Evolutionary conservation across 208 protist genomes (phyloP), one percentile per base, ranked within the genome.

Genomic region (Leishmania lainsoni): DNA sequence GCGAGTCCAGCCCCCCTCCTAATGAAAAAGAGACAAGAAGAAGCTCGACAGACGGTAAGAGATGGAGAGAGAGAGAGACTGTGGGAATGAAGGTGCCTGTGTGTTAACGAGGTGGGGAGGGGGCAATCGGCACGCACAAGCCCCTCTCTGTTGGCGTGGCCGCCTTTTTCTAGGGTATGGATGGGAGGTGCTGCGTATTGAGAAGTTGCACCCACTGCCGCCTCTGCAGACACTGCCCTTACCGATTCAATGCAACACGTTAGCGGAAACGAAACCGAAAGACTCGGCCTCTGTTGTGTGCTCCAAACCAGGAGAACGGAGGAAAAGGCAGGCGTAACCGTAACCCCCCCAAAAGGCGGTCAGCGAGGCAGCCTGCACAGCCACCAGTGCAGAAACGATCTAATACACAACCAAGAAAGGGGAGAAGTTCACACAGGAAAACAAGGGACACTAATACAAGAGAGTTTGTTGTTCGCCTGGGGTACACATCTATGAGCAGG

Each of bases 281-380:
- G 32, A 71, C 35, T 71, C 29, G 78, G n/a, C 14, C 68, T 51
- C 68, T 45, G 42, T n/a, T 35, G 39, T 20, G 22, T 8, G 32
- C 83, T 8, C 69, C 52, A 78, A 54, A 58, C 32, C 66, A 59
- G 66, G 35, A 68, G 63, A 78, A 42, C 59, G 17, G 74, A 32
- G 26, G 68, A 20, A 22, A 54, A 54, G 0, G 26, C 68, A 52
- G n/a, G 45, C 39, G 26, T 20, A 22, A 52, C 68, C 12, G 22
- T 29, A 29, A 3, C 68, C 42, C 1, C 35, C 1, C 14, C 2
- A 29, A 54, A 73, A 51, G 68, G 8, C 22, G 52, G 14, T 52
- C 42, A 29, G 22, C 68, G 42, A 52, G 68, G 2, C 20, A 32
- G 68, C 20, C 45, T 54, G 16, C 45, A 49, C 68, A 8, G 35